Base-by-base conservation (phyloP, 805 yeast genomes). In the Candida ficus region DNA sequence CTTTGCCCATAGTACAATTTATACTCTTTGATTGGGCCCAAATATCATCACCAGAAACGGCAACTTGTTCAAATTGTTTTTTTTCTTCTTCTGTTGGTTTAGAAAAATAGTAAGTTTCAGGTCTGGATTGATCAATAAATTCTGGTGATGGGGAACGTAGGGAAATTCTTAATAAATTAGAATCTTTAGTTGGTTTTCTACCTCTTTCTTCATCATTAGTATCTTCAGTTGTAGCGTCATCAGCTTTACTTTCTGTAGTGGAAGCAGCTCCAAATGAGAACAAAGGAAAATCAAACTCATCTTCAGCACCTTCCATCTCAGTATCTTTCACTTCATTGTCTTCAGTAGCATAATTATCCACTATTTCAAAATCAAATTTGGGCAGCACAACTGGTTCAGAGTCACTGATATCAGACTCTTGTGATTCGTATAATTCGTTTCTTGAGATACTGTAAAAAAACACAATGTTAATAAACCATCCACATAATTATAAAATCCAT, bases 211-310 rank as follows among this genome's bases (percentile, higher is more conserved):
- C 49, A 4, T 29, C 39, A 12, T 32, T 18, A n/a, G 13, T 27
- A 2, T 27, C 20, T 4, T 41, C 33, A 8, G 18, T 4, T 14
- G n/a, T n/a, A n/a, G n/a, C n/a, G n/a, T n/a, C n/a, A n/a, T 29
- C 32, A 5, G 26, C 16, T 12, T 40, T 35, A 25, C 33, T 20
- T 13, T 18, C 37, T 1, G 13, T 17, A 5, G 18, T 28, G 13
- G 18, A 38, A 6, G 43, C 54, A 29, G n/a, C n/a, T n/a, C 51
- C 57, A 30, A 51, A 46, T 3, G 61, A 56, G 42, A 56, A 56
- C 23, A 56, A 29, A 1, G 61, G 59, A 38, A 56, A 55, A 17
- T 56, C 61, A 40, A 52, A 56, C 40, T 50, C 58, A 12, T 25
- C 22, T 10, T 30, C 16, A 13, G 18, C 23, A 10, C 25, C 35